These are phyloP conservation scores for Odontarrhena argentea DNA, from an alignment of 345 rosid species.

Conservation along the genomic window DNA sequence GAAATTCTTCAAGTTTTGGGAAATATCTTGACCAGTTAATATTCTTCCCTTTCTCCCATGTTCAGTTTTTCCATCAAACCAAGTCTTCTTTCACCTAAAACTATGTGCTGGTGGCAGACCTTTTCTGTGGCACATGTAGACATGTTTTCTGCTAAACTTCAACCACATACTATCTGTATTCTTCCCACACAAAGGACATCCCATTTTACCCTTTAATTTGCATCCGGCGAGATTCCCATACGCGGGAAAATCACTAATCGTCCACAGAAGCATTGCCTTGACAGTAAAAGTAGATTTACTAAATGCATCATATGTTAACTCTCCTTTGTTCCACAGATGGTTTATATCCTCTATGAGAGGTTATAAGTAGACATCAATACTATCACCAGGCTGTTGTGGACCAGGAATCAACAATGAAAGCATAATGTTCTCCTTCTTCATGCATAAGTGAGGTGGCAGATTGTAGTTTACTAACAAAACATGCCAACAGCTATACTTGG, in stretches of 20 bases:
- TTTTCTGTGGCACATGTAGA: slow-evolving; percentile 1
- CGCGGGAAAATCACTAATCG: neutral
- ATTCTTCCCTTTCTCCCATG: neutral
- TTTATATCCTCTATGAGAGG: neutral
- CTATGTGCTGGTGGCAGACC: neutral
- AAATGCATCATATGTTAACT: neutral
- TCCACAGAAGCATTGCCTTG: slow-evolving; percentile 2
- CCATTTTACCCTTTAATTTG: slow-evolving; percentile 8
- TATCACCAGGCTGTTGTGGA: neutral
- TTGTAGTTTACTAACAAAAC: too few relatives aligned
- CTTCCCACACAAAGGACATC: neutral
- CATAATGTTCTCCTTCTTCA: too few relatives aligned
- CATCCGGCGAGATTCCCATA: slow-evolving; percentile 11
- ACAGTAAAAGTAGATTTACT: neutral
- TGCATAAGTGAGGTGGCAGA: too few relatives aligned
- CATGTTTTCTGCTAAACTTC: neutral
- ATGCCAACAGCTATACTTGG: too few relatives aligned
- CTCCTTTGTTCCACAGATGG: neutral
- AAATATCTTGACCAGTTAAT: neutral
- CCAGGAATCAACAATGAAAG: neutral
- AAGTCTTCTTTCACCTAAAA: neutral
- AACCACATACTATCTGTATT: neutral
- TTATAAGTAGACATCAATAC: slow-evolving; percentile 10
- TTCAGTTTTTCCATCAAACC: neutral
- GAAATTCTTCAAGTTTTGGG: neutral